Evolutionary conservation across 2,329 filamentous ascomycete species (phyloP), one percentile per base, ranked within the genome.

Genomic region (Alternaria brassicae): DNA sequence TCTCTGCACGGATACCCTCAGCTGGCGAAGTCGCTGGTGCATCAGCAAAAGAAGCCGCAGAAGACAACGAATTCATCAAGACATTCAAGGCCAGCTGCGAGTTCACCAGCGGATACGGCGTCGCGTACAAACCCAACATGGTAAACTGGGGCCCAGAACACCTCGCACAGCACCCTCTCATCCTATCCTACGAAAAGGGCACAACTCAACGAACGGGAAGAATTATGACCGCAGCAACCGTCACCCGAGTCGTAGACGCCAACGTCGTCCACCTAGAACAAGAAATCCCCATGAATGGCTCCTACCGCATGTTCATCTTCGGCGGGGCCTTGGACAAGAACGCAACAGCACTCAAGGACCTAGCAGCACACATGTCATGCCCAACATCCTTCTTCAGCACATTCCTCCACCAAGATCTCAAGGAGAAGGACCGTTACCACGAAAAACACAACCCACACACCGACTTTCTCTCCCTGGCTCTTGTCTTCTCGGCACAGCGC

Each of bases 191-290:
- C 60, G 68, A 77, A 37, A 72, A 77, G 19, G 78, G 77, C 53
- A 78, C 86, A 32, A 90, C 86, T 60, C 83, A 95, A 61, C 85
- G 85, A 8, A 87, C 91, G 0, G 93, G 93, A 23, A 87, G 91
- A 37, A 86, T 93, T 36, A 86, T 97, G 70, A 87, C 86, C 47
- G 92, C 91, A 56, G 85, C 91, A 19, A 89, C 92, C 62, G 93
- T 97, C 10, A 97, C 92, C 1, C 87, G 93, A 48, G 91, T 96
- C 21, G 88, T 90, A 1, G 93, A 97, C 73, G 91, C 93, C 73
- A 97, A 97, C 77, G 88, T 92, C 5, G 92, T 96, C 1, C 91
- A 96, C 70, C 84, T 97, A 9, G 93, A 97, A 79, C 93, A 97
- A 78, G 91, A 96, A 73, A 85, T 97, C 30, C 93, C 93, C 0